These are phyloP conservation scores for Solanum arcanum DNA, from an alignment of 257 asterid species.

Conservation along the genomic window DNA sequence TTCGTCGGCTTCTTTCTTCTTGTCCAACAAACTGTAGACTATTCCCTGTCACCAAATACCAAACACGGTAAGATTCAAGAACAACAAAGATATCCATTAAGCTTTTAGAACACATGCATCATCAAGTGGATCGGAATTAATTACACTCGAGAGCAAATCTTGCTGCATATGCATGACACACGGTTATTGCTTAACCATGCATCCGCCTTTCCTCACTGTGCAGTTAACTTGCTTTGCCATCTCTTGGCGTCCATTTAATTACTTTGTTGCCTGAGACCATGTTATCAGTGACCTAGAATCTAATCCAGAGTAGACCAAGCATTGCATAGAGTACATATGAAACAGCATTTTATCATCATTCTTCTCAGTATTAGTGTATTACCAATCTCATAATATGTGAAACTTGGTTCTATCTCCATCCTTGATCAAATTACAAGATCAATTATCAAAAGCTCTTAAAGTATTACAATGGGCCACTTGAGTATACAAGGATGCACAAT, in stretches of 20 bases:
- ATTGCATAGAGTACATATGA: background rate
- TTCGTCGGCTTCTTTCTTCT: slow-evolving; percentile 59
- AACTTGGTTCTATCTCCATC: background rate
- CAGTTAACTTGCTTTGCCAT: background rate
- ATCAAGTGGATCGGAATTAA: background rate
- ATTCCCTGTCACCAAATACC: slow-evolving; percentile 51
- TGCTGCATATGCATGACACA: background rate
- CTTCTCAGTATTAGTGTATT: background rate
- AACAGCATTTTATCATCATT: background rate
- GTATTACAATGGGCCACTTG: background rate
- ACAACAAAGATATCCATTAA: background rate
- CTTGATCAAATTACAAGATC: background rate
- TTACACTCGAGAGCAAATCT: background rate
- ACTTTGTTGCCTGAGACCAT: background rate
- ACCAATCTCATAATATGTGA: background rate
- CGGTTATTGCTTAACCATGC: background rate
- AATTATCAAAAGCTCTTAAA: background rate
- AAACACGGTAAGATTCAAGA: background rate
- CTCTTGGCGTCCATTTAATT: background rate
- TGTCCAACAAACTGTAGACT: slow-evolving; percentile 63
- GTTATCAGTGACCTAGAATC: background rate
- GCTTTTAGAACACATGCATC: background rate
- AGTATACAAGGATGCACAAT: background rate
- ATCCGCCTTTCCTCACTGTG: background rate
- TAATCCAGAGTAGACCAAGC: background rate